Evolutionary conservation across 1,284 basidiomycete genomes (phyloP).

Genomic region (Gymnopus androsaceus): DNA sequence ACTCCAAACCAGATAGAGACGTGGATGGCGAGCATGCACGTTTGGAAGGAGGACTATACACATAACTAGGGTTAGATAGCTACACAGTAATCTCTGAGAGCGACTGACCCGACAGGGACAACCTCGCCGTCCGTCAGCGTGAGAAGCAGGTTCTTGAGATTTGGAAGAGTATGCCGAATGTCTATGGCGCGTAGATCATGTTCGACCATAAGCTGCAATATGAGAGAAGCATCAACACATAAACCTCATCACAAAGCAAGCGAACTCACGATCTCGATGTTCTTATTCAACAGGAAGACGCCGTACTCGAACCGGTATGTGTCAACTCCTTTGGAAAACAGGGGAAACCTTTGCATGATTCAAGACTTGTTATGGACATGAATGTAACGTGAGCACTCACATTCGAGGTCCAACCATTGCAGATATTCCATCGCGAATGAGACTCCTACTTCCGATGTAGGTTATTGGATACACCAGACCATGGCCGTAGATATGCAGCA

Average conservation of each 20-base stretch:
- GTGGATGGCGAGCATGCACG: conserved; percentile 14
- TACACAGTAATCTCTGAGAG: background rate
- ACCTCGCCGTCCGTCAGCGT: conserved; percentile 77
- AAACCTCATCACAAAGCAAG: too few species aligned
- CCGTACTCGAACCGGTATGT: conserved; percentile 97
- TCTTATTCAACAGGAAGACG: conserved; percentile 95
- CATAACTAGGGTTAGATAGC: background rate
- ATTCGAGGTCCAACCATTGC: conserved; percentile 92
- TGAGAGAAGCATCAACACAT: conserved; percentile 20
- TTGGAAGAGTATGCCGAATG: conserved; percentile 94
- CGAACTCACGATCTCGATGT: conserved; percentile 85
- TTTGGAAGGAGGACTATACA: conserved; percentile 5
- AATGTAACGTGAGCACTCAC: conserved; percentile 48
- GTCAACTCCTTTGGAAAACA: conserved; percentile 94
- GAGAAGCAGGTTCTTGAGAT: conserved; percentile 90
- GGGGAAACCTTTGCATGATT: conserved; percentile 71
- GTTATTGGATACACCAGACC: conserved; percentile 88
- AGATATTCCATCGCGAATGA: conserved; percentile 89
- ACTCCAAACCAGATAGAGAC: conserved; percentile 23
- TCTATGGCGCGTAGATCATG: conserved; percentile 86
- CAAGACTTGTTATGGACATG: conserved; percentile 7
- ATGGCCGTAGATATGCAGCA: conserved; percentile 75
- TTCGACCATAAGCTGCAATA: conserved; percentile 82
- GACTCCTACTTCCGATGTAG: conserved; percentile 83
- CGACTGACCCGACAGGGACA: conserved; percentile 46